Evolutionary conservation across 768 basidiomycete genomes (phyloP).

Genomic region (Boletus subparvulus): DNA sequence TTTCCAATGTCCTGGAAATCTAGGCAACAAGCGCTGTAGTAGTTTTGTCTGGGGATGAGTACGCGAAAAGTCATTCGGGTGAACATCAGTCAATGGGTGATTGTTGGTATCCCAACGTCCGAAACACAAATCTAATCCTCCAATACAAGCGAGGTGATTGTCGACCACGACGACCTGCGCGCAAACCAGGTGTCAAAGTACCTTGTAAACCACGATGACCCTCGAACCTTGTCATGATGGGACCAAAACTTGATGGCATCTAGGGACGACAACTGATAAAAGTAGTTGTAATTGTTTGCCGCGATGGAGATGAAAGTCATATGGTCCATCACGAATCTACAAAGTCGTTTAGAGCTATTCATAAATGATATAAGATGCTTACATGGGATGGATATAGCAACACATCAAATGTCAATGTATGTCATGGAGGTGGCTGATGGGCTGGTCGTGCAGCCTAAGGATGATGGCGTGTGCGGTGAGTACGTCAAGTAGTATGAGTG

Average conservation of each 20-base stretch:
- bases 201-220: background rate
- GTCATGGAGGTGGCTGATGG: no score
- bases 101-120: constrained; percentile 95
- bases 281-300: no score
- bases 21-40: constrained; percentile 83
- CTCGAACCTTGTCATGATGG: constrained; percentile 77
- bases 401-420: no score
- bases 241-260: constrained; percentile 86
- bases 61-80: constrained; percentile 77
- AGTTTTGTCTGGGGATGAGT: constrained; percentile 94
- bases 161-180: constrained; percentile 75
- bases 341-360: no score
- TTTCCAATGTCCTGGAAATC: constrained; percentile 85
- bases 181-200: background rate
- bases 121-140: constrained; percentile 96
- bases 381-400: no score
- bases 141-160: constrained; percentile 81
- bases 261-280: constrained; percentile 21
- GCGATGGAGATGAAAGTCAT: no score
- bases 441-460: no score
- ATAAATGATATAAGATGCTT: no score
- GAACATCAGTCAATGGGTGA: constrained; percentile 89
- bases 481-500: no score
- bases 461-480: no score
- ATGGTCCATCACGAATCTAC: no score